phyloP scores from a whole-genome alignment of 768 basidiomycete genomes.

The Leccinellum luteum region DNA sequence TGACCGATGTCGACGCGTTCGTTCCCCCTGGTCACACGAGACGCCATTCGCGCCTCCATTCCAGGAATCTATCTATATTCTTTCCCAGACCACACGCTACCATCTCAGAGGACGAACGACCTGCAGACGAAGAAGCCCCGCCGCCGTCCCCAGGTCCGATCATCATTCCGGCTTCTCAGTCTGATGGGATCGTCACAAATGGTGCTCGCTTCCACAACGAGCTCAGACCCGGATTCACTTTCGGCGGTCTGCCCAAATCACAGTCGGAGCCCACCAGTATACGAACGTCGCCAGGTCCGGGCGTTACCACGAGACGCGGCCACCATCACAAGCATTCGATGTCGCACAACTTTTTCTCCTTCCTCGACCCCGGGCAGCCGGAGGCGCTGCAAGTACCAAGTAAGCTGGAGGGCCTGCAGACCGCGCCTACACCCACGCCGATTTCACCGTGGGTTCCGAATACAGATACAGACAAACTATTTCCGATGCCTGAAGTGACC shows the following conservation, averaged over 20 bases:
- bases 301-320: conserved; percentile 45
- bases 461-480: conserved; percentile 27
- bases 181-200: conserved; percentile 22
- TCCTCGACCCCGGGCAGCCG: conserved; percentile 81
- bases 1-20: conserved; percentile 11
- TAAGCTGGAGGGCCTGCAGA: conserved; percentile 42
- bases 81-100: conserved; percentile 71
- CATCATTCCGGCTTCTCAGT: conserved; percentile 42
- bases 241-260: conserved; percentile 49
- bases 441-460: conserved; percentile 68
- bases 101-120: conserved; percentile 66
- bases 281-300: conserved; percentile 8
- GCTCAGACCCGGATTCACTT: conserved; percentile 59
- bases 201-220: conserved; percentile 35
- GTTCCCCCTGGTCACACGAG: conserved; percentile 31
- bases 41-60: conserved; percentile 74
- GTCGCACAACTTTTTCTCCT: conserved; percentile 94
- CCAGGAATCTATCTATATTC: conserved; percentile 87
- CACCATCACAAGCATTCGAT: conserved; percentile 94
- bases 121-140: conserved; percentile 45
- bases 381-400: conserved; percentile 9
- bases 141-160: conserved; percentile 43
- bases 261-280: conserved; percentile 20
- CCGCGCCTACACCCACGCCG: conserved; percentile 58
- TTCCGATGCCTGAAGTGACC: conserved; percentile 9